phyloP scores from a whole-genome alignment of 1,139 yeast genomes.

The Lodderomyces elongisporus region DNA sequence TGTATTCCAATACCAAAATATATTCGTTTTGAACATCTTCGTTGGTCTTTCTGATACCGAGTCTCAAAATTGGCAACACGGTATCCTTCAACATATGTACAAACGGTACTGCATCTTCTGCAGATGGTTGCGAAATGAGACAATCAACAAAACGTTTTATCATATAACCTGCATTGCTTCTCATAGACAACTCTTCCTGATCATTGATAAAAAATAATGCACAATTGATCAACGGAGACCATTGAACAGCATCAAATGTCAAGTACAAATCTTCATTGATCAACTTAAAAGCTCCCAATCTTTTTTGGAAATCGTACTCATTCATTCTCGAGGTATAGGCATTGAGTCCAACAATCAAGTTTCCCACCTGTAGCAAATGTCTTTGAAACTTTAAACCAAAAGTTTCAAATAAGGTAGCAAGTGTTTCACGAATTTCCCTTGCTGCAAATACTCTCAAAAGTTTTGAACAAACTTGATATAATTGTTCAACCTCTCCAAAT shows the following conservation, averaged over 20 bases:
- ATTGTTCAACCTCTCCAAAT: conserved; percentile 47
- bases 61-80: conserved; percentile 60
- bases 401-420: conserved; percentile 55
- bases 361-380: conserved; percentile 44
- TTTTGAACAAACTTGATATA: conserved; percentile 54
- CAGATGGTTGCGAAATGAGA: conserved; percentile 29
- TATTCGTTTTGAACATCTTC: conserved; percentile 72
- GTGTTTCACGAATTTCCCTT: conserved; percentile 52
- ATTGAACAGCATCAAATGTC: conserved; percentile 49
- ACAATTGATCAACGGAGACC: conserved; percentile 75
- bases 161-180: conserved; percentile 71
- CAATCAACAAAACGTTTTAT: conserved; percentile 65
- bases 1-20: conserved; percentile 58
- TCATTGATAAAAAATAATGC: conserved; percentile 71
- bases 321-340: conserved; percentile 64
- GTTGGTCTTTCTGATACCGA: conserved; percentile 59
- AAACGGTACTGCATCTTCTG: conserved; percentile 31
- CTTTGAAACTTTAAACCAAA: conserved; percentile 52
- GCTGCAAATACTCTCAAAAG: conserved; percentile 58
- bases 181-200: conserved; percentile 71
- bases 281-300: conserved; percentile 61
- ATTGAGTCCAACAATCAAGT: conserved; percentile 59
- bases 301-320: conserved; percentile 74
- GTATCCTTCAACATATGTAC: conserved; percentile 47
- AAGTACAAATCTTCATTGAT: conserved; percentile 55